Evolutionary conservation across 805 yeast genomes (phyloP), one percentile per base, ranked within the genome.

Genomic region (Candida sphagnicola): DNA sequence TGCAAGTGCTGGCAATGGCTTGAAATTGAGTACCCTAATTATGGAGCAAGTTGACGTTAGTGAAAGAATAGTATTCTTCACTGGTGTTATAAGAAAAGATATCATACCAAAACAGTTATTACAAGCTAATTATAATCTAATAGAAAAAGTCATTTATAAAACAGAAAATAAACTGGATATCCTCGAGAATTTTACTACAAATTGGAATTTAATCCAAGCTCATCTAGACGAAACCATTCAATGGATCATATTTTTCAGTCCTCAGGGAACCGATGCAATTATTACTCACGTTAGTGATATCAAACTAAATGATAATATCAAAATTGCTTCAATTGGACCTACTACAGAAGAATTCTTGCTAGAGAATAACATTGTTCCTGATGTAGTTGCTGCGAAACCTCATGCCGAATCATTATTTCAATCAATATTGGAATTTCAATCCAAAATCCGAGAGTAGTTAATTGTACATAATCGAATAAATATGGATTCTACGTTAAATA

Each of bases 221-320:
- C 17, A 31, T 28, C 12, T 32, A 42, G 30, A 38, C 8, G 33
- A 40, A 8, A 31, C 33, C 10, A 38, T 44, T 15, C 66, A 65
- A 39, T 88, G 96, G 96, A 63, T 89, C 4, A 83, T 90, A 0
- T 83, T 91, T 43, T 91, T 90, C 60, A 86, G 96, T 45, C 95
- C 96, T 0, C 95, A 93, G 49, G 96, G 96, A 0, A 82, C 95
- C 0, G 75, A 73, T 19, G 67, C 59, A 1, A 80, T 89, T 10
- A 75, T 85, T 3, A 59, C 72, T 8, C 69, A 70, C 43, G 37
- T 66, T 21, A 35, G 35, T 31, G 10, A 40, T 26, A 14, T 17
- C 12, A 33, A 35, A 8, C 30, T 35, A n/a, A 18, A 40, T 23
- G 29, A 41, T 3, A 40, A 47, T 1, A 57, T 67, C 31, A 72